Evolutionary conservation across 2,329 filamentous ascomycete genomes (phyloP).

Genomic region (Fusarium piperis): DNA sequence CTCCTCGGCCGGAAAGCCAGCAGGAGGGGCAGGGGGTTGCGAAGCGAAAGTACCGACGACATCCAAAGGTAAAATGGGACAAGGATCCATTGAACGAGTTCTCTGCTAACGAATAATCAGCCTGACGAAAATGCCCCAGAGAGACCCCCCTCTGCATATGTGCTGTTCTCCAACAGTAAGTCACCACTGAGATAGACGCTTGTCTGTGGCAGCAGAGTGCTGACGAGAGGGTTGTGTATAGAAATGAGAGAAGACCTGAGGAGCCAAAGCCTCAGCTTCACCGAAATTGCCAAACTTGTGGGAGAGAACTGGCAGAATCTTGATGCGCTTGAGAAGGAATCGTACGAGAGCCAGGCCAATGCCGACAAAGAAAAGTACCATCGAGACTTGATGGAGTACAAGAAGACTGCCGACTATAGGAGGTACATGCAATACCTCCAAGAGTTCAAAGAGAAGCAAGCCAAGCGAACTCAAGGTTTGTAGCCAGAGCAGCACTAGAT

Average conservation of each 20-base stretch:
- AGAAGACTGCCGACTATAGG: slow-evolving; percentile 76
- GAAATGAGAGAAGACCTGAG: slow-evolving; percentile 82
- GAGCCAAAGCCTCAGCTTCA: slow-evolving; percentile 80
- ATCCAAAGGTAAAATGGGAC: slow-evolving; percentile 71
- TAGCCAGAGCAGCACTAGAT: slow-evolving; percentile 11
- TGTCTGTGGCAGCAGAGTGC: background rate
- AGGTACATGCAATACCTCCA: slow-evolving; percentile 77
- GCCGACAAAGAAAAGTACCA: slow-evolving; percentile 81
- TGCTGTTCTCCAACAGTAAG: slow-evolving; percentile 86
- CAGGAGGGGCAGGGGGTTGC: slow-evolving; percentile 56
- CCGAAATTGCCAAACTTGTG: slow-evolving; percentile 84
- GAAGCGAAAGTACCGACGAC: slow-evolving; percentile 81
- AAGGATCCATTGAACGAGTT: background rate
- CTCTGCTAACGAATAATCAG: slow-evolving; percentile 49
- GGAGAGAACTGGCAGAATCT: slow-evolving; percentile 85
- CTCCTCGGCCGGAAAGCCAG: slow-evolving; percentile 57
- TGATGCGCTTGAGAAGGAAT: slow-evolving; percentile 72
- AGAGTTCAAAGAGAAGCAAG: slow-evolving; percentile 81
- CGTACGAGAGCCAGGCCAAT: slow-evolving; percentile 77
- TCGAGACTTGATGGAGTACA: slow-evolving; percentile 77
- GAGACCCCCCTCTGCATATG: slow-evolving; percentile 82
- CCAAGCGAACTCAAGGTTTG: slow-evolving; percentile 64
- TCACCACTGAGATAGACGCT: slow-evolving; percentile 21
- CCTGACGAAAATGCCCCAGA: slow-evolving; percentile 84
- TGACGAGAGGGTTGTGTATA: slow-evolving; percentile 43